These are phyloP conservation scores for Mixia osmundae DNA, from an alignment of 1,284 basidiomycete genomes.

Conservation along the genomic window DNA sequence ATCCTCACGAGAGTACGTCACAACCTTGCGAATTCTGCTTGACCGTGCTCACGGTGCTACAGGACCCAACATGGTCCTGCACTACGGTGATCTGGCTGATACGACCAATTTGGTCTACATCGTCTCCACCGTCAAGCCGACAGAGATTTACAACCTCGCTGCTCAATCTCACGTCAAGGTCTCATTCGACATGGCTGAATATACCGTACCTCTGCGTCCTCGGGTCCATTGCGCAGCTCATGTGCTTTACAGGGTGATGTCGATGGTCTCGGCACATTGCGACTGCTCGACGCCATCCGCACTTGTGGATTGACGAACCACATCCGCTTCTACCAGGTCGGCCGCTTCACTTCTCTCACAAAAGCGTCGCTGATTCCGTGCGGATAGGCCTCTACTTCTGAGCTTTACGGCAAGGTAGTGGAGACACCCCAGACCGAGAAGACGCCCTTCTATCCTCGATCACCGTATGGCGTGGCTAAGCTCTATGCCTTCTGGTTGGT, in stretches of 20 bases:
- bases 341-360: not conserved
- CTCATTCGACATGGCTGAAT: conserved; percentile 90
- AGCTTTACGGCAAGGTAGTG: conserved; percentile 76
- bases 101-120: conserved; percentile 83
- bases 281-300: conserved; percentile 71
- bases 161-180: conserved; percentile 95
- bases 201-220: conserved; percentile 30
- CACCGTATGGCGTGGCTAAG: conserved; percentile 76
- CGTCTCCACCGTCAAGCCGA: conserved; percentile 63
- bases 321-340: conserved; percentile 45
- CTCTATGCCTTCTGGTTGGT: conserved; percentile 39
- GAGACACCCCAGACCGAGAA: conserved; percentile 75
- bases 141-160: conserved; percentile 82
- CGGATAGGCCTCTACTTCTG: conserved; percentile 64
- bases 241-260: conserved; percentile 38
- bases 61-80: conserved; percentile 45
- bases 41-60: not conserved
- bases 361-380: not conserved
- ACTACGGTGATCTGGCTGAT: conserved; percentile 67
- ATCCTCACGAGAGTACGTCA: conserved; percentile 44
- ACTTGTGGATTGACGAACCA: conserved; percentile 71
- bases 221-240: not conserved
- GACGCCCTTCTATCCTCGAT: conserved; percentile 79
- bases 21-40: conserved; percentile 1
- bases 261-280: conserved; percentile 68